A percentile compares a stretch with the other conserved stretches of the same genome.
These are phyloP conservation scores for Trichoderma afroharzianum DNA, from an alignment of 2,329 filamentous ascomycete species.

Conservation along the genomic window DNA sequence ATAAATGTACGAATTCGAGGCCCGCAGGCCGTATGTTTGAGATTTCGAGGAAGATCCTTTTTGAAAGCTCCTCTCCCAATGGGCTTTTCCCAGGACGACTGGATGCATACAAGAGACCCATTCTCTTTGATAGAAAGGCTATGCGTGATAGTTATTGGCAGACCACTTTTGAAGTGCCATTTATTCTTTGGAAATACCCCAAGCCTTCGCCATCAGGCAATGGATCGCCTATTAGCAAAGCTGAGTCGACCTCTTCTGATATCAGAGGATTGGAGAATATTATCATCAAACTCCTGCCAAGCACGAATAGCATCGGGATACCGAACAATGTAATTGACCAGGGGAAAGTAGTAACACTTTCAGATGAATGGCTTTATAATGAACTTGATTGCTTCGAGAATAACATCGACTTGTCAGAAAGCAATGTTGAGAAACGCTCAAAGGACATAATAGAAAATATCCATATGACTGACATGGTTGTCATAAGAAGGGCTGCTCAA, in stretches of 20 bases:
- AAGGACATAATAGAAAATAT: no score
- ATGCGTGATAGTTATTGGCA: neutral
- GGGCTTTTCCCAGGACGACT: neutral
- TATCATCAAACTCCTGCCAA: no score
- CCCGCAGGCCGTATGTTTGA: neutral
- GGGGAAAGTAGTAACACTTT: neutral
- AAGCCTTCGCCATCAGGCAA: accelerated
- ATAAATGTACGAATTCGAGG: neutral
- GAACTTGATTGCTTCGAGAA: neutral
- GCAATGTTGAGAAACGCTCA: no score
- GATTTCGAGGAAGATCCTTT: accelerated
- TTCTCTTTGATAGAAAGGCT: neutral
- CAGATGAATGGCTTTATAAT: neutral
- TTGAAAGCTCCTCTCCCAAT: neutral
- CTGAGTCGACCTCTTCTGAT: no score
- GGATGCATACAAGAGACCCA: neutral
- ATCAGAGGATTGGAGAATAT: no score
- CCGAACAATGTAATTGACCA: neutral
- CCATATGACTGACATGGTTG: no score
- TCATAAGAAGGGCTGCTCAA: no score
- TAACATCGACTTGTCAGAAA: no score
- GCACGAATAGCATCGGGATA: neutral
- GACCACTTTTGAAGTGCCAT: neutral
- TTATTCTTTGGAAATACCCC: neutral
- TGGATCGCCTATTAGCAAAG: no score